Evolutionary conservation across 257 asterid species (phyloP).

Genomic region (Plectranthus barbatus): DNA sequence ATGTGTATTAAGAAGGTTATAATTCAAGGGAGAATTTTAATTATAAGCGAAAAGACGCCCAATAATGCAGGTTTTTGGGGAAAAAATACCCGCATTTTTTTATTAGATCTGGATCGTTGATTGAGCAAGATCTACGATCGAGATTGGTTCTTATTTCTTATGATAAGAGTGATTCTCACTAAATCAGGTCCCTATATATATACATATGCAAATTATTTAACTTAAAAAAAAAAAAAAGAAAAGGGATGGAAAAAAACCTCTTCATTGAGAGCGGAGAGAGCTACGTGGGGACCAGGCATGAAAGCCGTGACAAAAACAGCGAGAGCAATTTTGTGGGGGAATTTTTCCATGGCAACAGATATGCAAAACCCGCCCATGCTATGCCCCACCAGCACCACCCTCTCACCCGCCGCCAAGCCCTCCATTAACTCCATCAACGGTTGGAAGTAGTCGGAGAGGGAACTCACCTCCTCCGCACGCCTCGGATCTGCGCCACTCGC

Average conservation of each 20-base stretch:
- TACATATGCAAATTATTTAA: no score
- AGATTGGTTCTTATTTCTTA: no score
- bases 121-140: no score
- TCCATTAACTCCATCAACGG: constrained; percentile 30
- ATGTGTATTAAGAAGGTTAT: no score
- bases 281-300: constrained; percentile 26
- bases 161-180: no score
- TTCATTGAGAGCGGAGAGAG: not conserved
- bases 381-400: constrained; percentile 32
- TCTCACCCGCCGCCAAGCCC: constrained; percentile 17
- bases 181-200: no score
- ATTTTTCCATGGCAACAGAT: constrained; percentile 31
- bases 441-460: constrained; percentile 20
- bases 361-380: constrained; percentile 32
- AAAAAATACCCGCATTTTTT: no score
- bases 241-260: constrained; percentile 6
- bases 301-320: constrained; percentile 30
- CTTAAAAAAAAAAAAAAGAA: no score
- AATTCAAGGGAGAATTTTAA: no score
- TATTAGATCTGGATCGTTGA: no score
- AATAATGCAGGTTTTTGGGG: no score
- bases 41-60: no score
- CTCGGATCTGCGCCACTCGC: constrained; percentile 26
- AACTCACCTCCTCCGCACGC: constrained; percentile 14
- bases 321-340: constrained; percentile 19